Conservation (phyloP, 805 yeast genomes). For the Myxozyma neotropica region DNA sequence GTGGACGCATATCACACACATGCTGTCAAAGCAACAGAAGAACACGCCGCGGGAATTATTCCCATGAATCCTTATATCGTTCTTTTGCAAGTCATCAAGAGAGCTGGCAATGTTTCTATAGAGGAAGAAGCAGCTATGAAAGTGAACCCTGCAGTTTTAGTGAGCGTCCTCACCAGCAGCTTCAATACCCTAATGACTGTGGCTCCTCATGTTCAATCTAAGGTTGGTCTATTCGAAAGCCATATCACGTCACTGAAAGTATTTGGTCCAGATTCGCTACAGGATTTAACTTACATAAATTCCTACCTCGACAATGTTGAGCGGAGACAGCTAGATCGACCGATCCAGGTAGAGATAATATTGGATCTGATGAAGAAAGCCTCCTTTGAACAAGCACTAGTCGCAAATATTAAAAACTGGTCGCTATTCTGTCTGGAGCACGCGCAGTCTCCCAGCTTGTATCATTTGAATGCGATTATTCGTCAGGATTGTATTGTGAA, state of each 20-base stretch:
- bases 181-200: constrained; percentile 7
- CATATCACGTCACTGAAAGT: constrained; percentile 10
- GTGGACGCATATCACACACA: constrained; percentile 2
- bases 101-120: constrained; percentile 13
- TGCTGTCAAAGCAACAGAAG: neutral
- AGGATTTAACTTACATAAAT: constrained; percentile 13
- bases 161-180: neutral
- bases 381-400: neutral
- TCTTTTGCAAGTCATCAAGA: constrained; percentile 17
- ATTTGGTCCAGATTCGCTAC: constrained; percentile 18
- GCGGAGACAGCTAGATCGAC: neutral
- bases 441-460: constrained; percentile 5
- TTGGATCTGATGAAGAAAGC: neutral
- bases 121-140: constrained; percentile 15
- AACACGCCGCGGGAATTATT: neutral
- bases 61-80: constrained; percentile 15
- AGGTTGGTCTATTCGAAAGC: constrained; percentile 5
- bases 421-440: neutral
- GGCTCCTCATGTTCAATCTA: neutral
- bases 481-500: constrained; percentile 19
- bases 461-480: constrained; percentile 11
- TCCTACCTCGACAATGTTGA: constrained; percentile 1
- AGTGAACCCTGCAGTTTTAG: constrained; percentile 1
- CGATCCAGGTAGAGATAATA: neutral
- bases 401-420: constrained; percentile 13